Base-by-base conservation (phyloP, 495 filamentous ascomycete species). In the Echria macrotheca region DNA sequence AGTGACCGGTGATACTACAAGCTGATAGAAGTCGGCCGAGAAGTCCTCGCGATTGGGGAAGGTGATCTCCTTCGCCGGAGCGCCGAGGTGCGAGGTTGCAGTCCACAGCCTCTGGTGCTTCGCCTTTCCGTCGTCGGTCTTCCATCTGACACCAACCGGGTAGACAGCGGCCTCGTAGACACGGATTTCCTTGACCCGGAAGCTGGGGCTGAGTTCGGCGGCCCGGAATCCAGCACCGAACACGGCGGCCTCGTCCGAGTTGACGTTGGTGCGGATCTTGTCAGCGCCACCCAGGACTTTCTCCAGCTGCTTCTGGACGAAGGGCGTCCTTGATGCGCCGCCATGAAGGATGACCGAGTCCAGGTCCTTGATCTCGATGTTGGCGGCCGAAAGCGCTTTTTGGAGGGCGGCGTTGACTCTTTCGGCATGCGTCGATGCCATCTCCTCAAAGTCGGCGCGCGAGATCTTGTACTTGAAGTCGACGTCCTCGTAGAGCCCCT, bases 221-320 rank as follows among this genome's bases (percentile, higher is more conserved):
- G 85, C 94, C 62, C 89, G 88, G 76, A 97, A 97, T 15, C 88
- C 89, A 42, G 94, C 94, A 55, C 94, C 94, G 67, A 99, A 95
- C 12, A 95, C 93, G 40, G 94, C 93, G 12, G 94, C 82, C 70
- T 99, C 94, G 64, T 99, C 94, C 22, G 91, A 84, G 68, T 99
- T 99, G 56, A 99, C 94, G 58, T 91, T 97, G 56, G 85, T 84
- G 47, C 87, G 82, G 50, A 99, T 74, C 72, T 95, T 96, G 42
- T 83, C 80, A 5, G 80, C 72, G 12, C 74, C 75, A 8, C 86
- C 85, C 23, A 83, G 77, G 40, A 86, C 63, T 40, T 79, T 81
- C 69, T 96, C 93, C 22, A 99, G 80, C 61, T 85, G 75, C 66
- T 82, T 90, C 62, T 96, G 91, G 5, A 99, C 88, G 52, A 97